Base-by-base conservation (phyloP, 768 basidiomycete species). In the Boletus rufocinnamomeus region DNA sequence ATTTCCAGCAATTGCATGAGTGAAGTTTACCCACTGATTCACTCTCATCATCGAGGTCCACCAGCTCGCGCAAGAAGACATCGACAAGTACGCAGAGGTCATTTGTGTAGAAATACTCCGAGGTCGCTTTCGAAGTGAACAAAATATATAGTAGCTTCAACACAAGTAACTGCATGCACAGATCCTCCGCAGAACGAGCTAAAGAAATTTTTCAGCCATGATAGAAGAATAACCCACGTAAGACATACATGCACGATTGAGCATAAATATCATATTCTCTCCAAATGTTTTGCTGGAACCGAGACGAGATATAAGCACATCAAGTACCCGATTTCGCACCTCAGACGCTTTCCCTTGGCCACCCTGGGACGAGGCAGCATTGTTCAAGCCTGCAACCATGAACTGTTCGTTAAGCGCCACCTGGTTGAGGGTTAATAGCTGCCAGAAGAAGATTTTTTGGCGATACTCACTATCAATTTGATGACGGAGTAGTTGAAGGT, bases 221-320 rank as follows among this genome's bases (percentile, higher is more conserved):
- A 46, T 48, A 56, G 11, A 57, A 37, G 46, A 34, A 51, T 10
- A n/a, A 19, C 6, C 8, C 19, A 54, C n/a, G 38, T 19, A 37
- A 38, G 14, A 80, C 91, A 66, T 68, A 95, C 95, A 83, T 46
- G 95, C 91, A 58, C 97, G 87, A 68, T 99, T 98, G 46, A 99
- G 78, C 91, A 99, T 99, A 74, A 98, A 99, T 56, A 99, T 98
- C 81, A 99, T 84, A 70, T 98, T 99, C 76, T 95, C 95, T 4
- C 95, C 95, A 68, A 99, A 97, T 1, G 97, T 97, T 77, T 91
- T 92, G 74, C 87, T 91, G n/a, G 84, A 85, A 4, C 89, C 87
- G 28, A 92, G 74, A 21, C 95, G 85, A n/a, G 88, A 80, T 79
- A 92, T 88, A 25, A 99, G 79, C 0, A 96, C 86, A 23, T 84